These are phyloP conservation scores for Morella rubra DNA, from an alignment of 306 rosid species.

Conservation along the genomic window DNA sequence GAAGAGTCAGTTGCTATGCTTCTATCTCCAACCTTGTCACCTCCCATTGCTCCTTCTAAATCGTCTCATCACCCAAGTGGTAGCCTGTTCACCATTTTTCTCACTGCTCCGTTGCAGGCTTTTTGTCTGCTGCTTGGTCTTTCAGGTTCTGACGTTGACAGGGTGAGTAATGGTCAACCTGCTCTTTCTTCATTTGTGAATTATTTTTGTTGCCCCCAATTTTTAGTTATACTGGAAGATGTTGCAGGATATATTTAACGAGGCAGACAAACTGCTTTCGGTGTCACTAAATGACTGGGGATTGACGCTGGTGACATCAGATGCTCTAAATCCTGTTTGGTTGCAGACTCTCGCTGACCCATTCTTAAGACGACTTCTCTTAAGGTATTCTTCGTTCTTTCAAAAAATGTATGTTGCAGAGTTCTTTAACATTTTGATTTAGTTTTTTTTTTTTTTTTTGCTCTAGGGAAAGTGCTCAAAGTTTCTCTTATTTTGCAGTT, in stretches of 20 bases:
- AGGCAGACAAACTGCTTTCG: conserved; percentile 74
- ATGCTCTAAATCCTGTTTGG: conserved; percentile 79
- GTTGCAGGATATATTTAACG: conserved; percentile 64
- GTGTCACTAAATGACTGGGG: conserved; percentile 72
- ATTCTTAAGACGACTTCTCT: conserved; percentile 80
- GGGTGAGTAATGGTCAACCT: conserved; percentile 44
- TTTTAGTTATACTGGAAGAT: conserved; percentile 6
- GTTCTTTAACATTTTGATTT: not conserved
- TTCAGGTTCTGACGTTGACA: conserved; percentile 66
- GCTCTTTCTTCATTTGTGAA: conserved; percentile 19
- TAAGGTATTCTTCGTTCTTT: conserved; percentile 52
- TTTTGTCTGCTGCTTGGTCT: conserved; percentile 73
- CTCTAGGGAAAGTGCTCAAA: not conserved
- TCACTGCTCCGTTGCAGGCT: conserved; percentile 91
- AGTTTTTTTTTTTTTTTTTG: too few relatives aligned
- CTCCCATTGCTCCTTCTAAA: conserved; percentile 38
- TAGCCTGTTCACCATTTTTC: conserved; percentile 87
- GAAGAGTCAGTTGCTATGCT: conserved; percentile 94
- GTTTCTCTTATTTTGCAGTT: not conserved
- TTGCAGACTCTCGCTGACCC: conserved; percentile 79
- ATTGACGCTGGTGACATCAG: conserved; percentile 53
- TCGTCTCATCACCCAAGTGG: conserved; percentile 59
- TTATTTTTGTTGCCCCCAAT: conserved; percentile 3
- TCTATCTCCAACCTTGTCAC: conserved; percentile 63
- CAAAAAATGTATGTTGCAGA: not conserved